phyloP scores from a whole-genome alignment of 805 yeast species.

The Brettanomyces bruxellensis region DNA sequence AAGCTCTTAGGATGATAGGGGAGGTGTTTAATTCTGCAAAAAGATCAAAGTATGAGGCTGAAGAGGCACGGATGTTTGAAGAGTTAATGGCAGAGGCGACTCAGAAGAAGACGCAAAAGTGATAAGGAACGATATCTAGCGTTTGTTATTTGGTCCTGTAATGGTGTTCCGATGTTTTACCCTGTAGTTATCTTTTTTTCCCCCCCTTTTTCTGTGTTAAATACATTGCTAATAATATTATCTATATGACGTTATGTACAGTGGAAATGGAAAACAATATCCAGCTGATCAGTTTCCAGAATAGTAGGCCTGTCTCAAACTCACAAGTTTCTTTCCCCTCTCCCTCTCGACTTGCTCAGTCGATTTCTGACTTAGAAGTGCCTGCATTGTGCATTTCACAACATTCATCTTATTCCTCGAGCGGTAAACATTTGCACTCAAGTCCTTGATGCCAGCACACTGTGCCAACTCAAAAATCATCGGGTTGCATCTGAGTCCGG shows the following conservation, averaged over 20 bases:
- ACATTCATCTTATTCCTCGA: slow-evolving; percentile 94
- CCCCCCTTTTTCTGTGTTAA: neutral
- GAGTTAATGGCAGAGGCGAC: slow-evolving; percentile 85
- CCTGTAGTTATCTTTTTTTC: neutral
- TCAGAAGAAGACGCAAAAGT: slow-evolving; percentile 46
- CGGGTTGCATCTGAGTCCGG: slow-evolving; percentile 87
- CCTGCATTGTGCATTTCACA: slow-evolving; percentile 82
- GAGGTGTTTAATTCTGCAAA: slow-evolving; percentile 53
- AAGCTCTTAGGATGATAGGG: slow-evolving; percentile 69
- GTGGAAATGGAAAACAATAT: neutral
- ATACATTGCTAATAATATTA: neutral
- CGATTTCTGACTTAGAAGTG: slow-evolving; percentile 67
- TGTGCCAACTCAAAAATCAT: slow-evolving; percentile 85
- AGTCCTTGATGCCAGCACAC: slow-evolving; percentile 88
- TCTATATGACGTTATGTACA: neutral
- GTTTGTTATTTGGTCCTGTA: too few species aligned
- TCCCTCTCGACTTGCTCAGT: slow-evolving; percentile 82
- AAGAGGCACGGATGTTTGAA: slow-evolving; percentile 86
- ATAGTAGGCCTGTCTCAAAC: slow-evolving; percentile 84
- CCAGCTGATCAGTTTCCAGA: slow-evolving; percentile 13
- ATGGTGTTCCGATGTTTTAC: too few species aligned
- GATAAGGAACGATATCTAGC: slow-evolving; percentile 6
- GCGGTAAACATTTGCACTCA: slow-evolving; percentile 84
- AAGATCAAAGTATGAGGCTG: slow-evolving; percentile 83
- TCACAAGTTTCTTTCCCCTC: slow-evolving; percentile 92